Evolutionary conservation across 805 yeast species (phyloP).

Genomic region (Blastobotrys muscicola): DNA sequence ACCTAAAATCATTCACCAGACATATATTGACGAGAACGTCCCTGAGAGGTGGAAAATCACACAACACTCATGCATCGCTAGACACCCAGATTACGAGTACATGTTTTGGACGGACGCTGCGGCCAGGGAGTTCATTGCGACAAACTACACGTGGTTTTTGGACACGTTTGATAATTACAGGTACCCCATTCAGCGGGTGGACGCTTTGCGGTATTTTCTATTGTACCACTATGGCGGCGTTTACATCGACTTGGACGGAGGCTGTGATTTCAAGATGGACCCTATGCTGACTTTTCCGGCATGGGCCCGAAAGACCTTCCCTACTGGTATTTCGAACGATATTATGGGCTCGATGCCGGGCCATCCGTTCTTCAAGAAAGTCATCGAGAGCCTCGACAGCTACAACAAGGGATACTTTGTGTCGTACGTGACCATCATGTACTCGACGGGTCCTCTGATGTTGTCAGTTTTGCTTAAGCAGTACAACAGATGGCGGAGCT

Average conservation of each 20-base stretch:
- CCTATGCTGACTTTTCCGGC: constrained; percentile 75
- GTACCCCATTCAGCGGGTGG: constrained; percentile 80
- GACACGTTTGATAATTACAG: constrained; percentile 64
- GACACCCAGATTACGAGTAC: constrained; percentile 82
- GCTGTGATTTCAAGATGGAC: constrained; percentile 67
- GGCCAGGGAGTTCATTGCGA: constrained; percentile 65
- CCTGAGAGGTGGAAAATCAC: constrained; percentile 77
- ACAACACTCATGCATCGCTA: constrained; percentile 61
- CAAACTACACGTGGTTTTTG: constrained; percentile 79
- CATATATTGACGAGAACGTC: constrained; percentile 68
- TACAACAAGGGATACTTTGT: constrained; percentile 68
- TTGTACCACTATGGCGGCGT: constrained; percentile 77
- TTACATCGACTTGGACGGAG: constrained; percentile 83
- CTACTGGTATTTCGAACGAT: constrained; percentile 86
- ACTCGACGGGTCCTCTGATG: constrained; percentile 82
- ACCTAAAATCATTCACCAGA: constrained; percentile 87
- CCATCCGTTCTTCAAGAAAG: constrained; percentile 74
- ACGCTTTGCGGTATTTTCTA: constrained; percentile 79
- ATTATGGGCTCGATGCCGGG: constrained; percentile 81
- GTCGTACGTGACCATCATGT: constrained; percentile 89
- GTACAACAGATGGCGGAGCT: constrained; percentile 64
- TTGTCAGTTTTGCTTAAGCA: constrained; percentile 78
- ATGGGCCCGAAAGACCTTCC: constrained; percentile 73
- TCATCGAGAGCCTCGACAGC: constrained; percentile 49
- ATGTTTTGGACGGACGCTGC: constrained; percentile 76